Base-by-base conservation (phyloP, 129 eudicot species). In the Ambrosia artemisiifolia region DNA sequence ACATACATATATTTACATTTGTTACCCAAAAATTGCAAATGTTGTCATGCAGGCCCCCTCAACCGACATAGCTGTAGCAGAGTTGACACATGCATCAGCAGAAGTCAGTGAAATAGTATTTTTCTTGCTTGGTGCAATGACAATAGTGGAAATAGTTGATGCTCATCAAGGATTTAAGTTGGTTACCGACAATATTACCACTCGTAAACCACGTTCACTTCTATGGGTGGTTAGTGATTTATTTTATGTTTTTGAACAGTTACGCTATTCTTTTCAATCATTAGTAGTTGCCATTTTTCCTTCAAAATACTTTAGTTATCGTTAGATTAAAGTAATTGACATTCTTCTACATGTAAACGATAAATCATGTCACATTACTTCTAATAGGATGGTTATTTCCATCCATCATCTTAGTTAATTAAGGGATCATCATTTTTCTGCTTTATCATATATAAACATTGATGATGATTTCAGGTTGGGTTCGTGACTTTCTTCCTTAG, bases 141-240 rank as follows among this genome's bases (percentile, higher is more conserved):
- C 99, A 50, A 95, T 95, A 79, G 99, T 95, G 48, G 99, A 95
- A 77, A 95, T 95, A 74, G 75, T 95, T 77, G 99, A 95, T 86
- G 97, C 99, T 72, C 99, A 95, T 86, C 99, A 95, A 83, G 99
- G 99, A 9, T 95, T 95, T 77, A 95, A 95, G 88, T 78, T 95
- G 56, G 95, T 95, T 44, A 95, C 99, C 20, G 99, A 95, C 73
- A 95, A 88, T 74, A 95, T 95, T 55, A 95, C 97, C 8, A 95
- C 99, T 70, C 99, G 97, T 75, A 95, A 90, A 71, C 99, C 97
- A 30, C 87, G 94, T 40, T 83, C 90, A 74, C 97, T 95, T 34
- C 96, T 95, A 61, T 95, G 99, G 99, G 99, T 90, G 99, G 99
- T 95, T 71, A 88, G 92, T 95, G 50, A 13, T 76, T 72, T 16